Conservation (phyloP, 345 rosid genomes). For the Linum tenue region DNA sequence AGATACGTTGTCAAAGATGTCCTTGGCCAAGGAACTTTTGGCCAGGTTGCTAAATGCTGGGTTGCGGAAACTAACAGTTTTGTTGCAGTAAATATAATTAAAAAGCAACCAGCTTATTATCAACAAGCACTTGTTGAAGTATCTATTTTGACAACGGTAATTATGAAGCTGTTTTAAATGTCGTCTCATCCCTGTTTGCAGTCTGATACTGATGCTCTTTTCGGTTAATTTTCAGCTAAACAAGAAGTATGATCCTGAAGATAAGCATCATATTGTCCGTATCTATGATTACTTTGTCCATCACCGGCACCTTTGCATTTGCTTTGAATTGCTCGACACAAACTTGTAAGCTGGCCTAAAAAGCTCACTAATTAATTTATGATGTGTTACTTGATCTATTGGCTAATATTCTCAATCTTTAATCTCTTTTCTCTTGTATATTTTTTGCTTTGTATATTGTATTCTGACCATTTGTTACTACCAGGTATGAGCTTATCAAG, state of each 20-base stretch:
- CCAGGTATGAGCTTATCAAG: slow-evolving; percentile 97
- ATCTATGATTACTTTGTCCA: slow-evolving; percentile 81
- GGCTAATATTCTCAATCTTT: slow-evolving; percentile 7
- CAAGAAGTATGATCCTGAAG: slow-evolving; percentile 95
- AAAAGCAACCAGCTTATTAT: slow-evolving; percentile 94
- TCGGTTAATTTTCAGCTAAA: slow-evolving; percentile 55
- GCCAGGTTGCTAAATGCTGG: slow-evolving; percentile 99
- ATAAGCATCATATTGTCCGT: slow-evolving; percentile 97
- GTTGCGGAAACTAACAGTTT: slow-evolving; percentile 56
- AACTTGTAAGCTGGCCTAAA: slow-evolving; percentile 61
- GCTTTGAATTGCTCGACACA: slow-evolving; percentile 92
- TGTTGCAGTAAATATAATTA: slow-evolving; percentile 93
- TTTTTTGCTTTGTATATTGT: slow-evolving; percentile 13
- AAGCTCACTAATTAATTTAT: background rate
- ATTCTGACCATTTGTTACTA: slow-evolving; percentile 22
- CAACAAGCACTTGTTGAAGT: slow-evolving; percentile 99
- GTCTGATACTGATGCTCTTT: slow-evolving; percentile 6
- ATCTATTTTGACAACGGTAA: slow-evolving; percentile 87
- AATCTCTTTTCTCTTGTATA: slow-evolving; percentile 9
- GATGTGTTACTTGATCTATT: slow-evolving; percentile 2
- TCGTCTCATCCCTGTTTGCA: background rate
- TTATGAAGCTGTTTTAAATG: background rate
- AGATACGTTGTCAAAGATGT: slow-evolving; percentile 96
- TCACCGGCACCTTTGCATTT: slow-evolving; percentile 85
- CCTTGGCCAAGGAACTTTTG: slow-evolving; percentile 99